phyloP scores from a whole-genome alignment of 805 yeast species.

The Candida taoyuanica region DNA sequence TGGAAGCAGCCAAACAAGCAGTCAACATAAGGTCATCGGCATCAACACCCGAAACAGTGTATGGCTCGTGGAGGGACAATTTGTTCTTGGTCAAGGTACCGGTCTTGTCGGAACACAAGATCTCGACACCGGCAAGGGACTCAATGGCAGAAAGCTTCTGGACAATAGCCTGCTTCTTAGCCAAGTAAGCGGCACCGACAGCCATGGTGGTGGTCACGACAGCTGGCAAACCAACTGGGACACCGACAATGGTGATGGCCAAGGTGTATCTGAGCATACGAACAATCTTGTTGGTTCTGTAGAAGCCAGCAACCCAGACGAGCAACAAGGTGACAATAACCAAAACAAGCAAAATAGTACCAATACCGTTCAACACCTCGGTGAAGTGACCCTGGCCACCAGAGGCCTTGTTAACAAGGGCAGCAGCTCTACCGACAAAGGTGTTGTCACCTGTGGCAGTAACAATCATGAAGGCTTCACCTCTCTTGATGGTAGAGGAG shows the following conservation, averaged over 20 bases:
- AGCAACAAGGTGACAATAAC: slow-evolving; percentile 82
- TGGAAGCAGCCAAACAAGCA: slow-evolving; percentile 95
- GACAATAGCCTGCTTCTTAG: slow-evolving; percentile 95
- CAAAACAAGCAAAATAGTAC: slow-evolving; percentile 84
- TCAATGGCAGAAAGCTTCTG: slow-evolving; percentile 96
- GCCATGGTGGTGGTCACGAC: slow-evolving; percentile 99
- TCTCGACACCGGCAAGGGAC: slow-evolving; percentile 96
- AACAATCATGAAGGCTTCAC: slow-evolving; percentile 92
- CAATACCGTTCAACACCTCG: slow-evolving; percentile 96
- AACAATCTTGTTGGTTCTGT: slow-evolving; percentile 85
- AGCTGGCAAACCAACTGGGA: slow-evolving; percentile 98
- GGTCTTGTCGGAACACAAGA: slow-evolving; percentile 96
- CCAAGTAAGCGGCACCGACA: slow-evolving; percentile 98
- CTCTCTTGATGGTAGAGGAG: slow-evolving; percentile 92
- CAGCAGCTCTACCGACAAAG: slow-evolving; percentile 96
- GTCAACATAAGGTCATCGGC: slow-evolving; percentile 95
- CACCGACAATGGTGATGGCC: slow-evolving; percentile 96
- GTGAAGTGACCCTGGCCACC: slow-evolving; percentile 95
- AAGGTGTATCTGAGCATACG: slow-evolving; percentile 85
- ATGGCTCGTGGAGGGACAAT: slow-evolving; percentile 93
- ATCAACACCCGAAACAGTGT: slow-evolving; percentile 96
- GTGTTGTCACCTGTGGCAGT: slow-evolving; percentile 95
- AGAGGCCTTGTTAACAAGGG: slow-evolving; percentile 90
- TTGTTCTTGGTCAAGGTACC: slow-evolving; percentile 98
- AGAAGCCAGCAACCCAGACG: slow-evolving; percentile 93